These are phyloP conservation scores for Ambrosia artemisiifolia DNA, from an alignment of 129 eudicot species.

Conservation along the genomic window DNA sequence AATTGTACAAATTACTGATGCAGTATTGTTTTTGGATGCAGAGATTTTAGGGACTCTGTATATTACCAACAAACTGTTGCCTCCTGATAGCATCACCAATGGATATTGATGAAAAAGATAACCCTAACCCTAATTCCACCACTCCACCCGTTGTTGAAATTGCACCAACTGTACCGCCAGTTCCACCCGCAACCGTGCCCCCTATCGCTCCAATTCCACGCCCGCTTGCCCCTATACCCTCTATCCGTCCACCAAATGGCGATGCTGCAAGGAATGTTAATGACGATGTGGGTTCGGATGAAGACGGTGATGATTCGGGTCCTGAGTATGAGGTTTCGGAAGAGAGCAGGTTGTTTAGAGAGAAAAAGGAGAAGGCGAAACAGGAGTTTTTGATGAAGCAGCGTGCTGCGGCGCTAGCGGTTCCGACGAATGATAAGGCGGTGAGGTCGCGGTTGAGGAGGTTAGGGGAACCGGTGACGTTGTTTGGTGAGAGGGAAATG, in stretches of 20 bases:
- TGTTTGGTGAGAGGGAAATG: slow-evolving; percentile 93
- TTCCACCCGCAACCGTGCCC: slow-evolving; percentile 25
- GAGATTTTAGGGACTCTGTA: too few relatives aligned
- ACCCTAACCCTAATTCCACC: slow-evolving; percentile 40
- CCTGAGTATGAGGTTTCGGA: slow-evolving; percentile 78
- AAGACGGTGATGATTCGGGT: slow-evolving; percentile 29
- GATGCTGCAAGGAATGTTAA: slow-evolving; percentile 4
- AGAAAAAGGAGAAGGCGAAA: slow-evolving; percentile 75
- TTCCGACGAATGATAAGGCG: slow-evolving; percentile 83
- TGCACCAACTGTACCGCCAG: slow-evolving; percentile 17
- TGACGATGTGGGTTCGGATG: slow-evolving; percentile 14
- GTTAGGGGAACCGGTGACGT: slow-evolving; percentile 85
- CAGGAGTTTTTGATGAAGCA: slow-evolving; percentile 77
- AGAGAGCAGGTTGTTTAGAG: slow-evolving; percentile 71
- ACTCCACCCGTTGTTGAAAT: slow-evolving; percentile 17
- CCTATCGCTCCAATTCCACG: slow-evolving; percentile 36
- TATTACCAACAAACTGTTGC: too few relatives aligned
- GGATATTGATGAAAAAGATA: slow-evolving; percentile 33
- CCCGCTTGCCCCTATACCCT: slow-evolving; percentile 27
- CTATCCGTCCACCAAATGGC: slow-evolving; percentile 28
- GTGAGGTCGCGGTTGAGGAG: slow-evolving; percentile 71
- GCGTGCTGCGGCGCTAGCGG: slow-evolving; percentile 85
- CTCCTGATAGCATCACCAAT: too few relatives aligned
- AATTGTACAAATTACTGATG: too few relatives aligned
- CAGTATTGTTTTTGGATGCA: not conserved